Percentiles rank a stretch among this genome's conserved stretches.
These are phyloP conservation scores for Euphorbia peplus DNA, from an alignment of 345 rosid species.

Conservation along the genomic window DNA sequence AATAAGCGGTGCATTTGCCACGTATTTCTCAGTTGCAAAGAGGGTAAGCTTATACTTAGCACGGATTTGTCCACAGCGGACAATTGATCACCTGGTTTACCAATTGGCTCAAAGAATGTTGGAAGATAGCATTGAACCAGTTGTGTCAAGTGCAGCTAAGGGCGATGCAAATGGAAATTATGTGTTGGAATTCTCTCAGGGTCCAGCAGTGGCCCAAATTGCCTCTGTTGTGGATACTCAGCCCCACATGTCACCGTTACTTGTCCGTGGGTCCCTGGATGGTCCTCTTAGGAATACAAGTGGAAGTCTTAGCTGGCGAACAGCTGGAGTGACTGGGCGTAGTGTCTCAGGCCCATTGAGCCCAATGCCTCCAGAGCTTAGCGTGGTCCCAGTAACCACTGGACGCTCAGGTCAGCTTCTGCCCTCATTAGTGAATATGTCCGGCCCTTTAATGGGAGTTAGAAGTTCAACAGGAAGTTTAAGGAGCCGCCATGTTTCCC, in stretches of 20 bases:
- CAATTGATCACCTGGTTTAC: slow-evolving; percentile 95
- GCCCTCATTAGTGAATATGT: slow-evolving; percentile 85
- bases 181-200: slow-evolving; percentile 95
- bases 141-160: slow-evolving; percentile 50
- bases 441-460: slow-evolving; percentile 95
- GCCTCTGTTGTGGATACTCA: slow-evolving; percentile 70
- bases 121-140: slow-evolving; percentile 85
- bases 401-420: slow-evolving; percentile 95
- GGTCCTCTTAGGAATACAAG: slow-evolving; percentile 91
- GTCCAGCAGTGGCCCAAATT: slow-evolving; percentile 73
- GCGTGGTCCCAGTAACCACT: slow-evolving; percentile 66
- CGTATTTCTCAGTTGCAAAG: slow-evolving; percentile 98
- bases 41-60: slow-evolving; percentile 95
- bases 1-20: slow-evolving; percentile 98
- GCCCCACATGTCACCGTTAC: slow-evolving; percentile 96
- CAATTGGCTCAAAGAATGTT: slow-evolving; percentile 91
- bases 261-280: slow-evolving; percentile 93
- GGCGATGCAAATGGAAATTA: slow-evolving; percentile 65
- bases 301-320: slow-evolving; percentile 93
- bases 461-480: slow-evolving; percentile 93
- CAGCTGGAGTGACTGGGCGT: slow-evolving; percentile 80
- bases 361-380: slow-evolving; percentile 91
- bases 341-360: slow-evolving; percentile 90
- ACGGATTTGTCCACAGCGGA: slow-evolving; percentile 92
- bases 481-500: slow-evolving; percentile 91